phyloP scores from a whole-genome alignment of 257 asterid species.

The Phtheirospermum japonicum region DNA sequence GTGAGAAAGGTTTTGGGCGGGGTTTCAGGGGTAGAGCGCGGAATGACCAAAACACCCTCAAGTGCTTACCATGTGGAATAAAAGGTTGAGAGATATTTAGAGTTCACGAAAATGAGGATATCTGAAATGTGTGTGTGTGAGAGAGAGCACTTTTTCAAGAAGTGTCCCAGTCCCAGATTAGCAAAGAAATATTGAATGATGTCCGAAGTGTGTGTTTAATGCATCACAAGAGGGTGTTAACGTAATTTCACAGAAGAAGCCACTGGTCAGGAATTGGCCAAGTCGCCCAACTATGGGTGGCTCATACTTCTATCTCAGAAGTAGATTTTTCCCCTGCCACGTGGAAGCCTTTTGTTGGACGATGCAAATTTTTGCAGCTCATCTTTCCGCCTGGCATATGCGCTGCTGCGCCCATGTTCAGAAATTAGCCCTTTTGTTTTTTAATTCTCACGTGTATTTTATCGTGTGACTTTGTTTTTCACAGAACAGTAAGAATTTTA shows the following conservation, averaged over 20 bases:
- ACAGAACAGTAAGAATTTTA: no score
- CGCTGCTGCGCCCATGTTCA: no score
- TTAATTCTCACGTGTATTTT: no score
- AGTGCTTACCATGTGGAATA: background rate
- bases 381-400: background rate
- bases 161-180: background rate
- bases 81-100: no score
- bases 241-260: slow-evolving; percentile 27
- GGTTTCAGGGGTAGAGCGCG: background rate
- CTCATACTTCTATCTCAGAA: slow-evolving; percentile 33
- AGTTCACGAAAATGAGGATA: no score
- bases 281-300: slow-evolving; percentile 31
- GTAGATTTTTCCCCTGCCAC: slow-evolving; percentile 37
- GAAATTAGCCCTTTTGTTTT: no score
- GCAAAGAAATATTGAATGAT: background rate
- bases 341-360: slow-evolving; percentile 32
- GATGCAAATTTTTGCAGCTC: slow-evolving; percentile 1
- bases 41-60: background rate
- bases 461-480: no score
- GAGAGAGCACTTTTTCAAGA: slow-evolving; percentile 2
- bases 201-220: background rate
- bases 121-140: slow-evolving; percentile 1
- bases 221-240: slow-evolving; percentile 14
- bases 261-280: slow-evolving; percentile 39
- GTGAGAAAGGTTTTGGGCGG: background rate